These are phyloP conservation scores for Rubia balearica DNA, from an alignment of 305 asterid species.

Conservation along the genomic window DNA sequence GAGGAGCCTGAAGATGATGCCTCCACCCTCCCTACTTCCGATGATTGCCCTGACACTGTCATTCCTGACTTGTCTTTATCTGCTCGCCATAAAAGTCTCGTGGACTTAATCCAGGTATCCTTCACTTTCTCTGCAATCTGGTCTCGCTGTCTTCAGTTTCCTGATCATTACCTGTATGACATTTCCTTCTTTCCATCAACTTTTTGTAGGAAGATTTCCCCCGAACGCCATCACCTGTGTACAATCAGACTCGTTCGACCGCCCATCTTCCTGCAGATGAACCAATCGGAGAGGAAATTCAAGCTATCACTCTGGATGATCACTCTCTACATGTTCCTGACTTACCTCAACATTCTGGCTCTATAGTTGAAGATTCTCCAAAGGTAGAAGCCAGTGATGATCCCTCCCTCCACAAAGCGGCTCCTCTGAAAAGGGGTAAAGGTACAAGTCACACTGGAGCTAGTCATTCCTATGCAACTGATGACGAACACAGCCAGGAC, in stretches of 20 bases:
- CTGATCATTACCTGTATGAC: too few relatives aligned
- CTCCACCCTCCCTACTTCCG: slow-evolving; percentile 34
- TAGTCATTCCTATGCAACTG: slow-evolving; percentile 20
- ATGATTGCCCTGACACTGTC: too few relatives aligned
- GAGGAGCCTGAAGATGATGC: slow-evolving; percentile 72
- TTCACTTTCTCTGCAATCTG: too few relatives aligned
- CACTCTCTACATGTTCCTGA: slow-evolving; percentile 43
- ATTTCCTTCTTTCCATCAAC: not conserved
- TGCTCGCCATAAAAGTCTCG: slow-evolving; percentile 63
- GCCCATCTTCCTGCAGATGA: slow-evolving; percentile 49
- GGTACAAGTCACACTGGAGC: slow-evolving; percentile 26
- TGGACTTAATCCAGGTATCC: slow-evolving; percentile 67
- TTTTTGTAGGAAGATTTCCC: slow-evolving; percentile 64
- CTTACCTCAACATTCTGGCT: slow-evolving; percentile 26
- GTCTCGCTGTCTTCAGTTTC: not conserved
- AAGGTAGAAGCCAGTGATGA: slow-evolving; percentile 28
- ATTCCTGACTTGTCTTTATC: slow-evolving; percentile 31
- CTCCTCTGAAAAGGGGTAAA: slow-evolving; percentile 31
- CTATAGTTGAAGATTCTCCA: slow-evolving; percentile 27
- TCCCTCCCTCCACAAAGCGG: slow-evolving; percentile 26
- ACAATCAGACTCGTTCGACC: slow-evolving; percentile 47
- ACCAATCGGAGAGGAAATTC: slow-evolving; percentile 35
- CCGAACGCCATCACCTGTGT: slow-evolving; percentile 69
- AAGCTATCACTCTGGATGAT: slow-evolving; percentile 44
- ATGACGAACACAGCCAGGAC: slow-evolving; percentile 29